Evolutionary conservation across 768 basidiomycete genomes (phyloP), one percentile per base, ranked within the genome.

Genomic region (Nidularia pulvinata): DNA sequence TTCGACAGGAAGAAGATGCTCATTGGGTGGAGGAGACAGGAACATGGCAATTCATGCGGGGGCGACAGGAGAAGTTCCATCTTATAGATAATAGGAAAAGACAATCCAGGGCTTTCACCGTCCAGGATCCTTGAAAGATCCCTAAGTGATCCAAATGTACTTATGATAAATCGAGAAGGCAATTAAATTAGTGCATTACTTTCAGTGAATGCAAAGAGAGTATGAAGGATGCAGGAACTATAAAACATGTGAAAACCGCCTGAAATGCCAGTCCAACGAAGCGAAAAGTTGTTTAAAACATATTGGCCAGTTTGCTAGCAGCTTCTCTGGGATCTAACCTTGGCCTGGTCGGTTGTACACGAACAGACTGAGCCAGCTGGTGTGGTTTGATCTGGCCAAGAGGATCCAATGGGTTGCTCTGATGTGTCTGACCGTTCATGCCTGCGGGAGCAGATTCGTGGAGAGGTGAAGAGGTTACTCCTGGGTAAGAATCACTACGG

Each of bases 241-340:
- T 39, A 39, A 39, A 10, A n/a, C 10, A 39, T n/a, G 37, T 39
- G 9, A 19, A 19, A 19, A 19, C 19, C 19, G 19, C 19, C 19
- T 19, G 19, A 19, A 19, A 19, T 19, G 19, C 19, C 19, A 19
- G 1, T 19, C 19, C 19, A 19, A 19, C 19, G 19, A 19, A 19
- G 19, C 19, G 19, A 19, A 19, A 19, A 19, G 19, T 19, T 19
- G 19, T 30, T 65, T 72, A 92, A 65, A 92, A 91, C 87, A 91
- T 89, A 64, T 94, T 95, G 6, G 92, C 93, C 53, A 95, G 78
- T 67, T 94, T 95, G 65, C 91, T 91, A 16, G 91, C 93, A 11
- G 91, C 91, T 63, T 92, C 87, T 62, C 88, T 78, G 7, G 93
- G 87, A 66, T 97, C 95, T 61, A 96, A 68, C 61, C 88, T 77